Base-by-base conservation (phyloP, 306 rosid genomes). In the Gastrolobium villosum region DNA sequence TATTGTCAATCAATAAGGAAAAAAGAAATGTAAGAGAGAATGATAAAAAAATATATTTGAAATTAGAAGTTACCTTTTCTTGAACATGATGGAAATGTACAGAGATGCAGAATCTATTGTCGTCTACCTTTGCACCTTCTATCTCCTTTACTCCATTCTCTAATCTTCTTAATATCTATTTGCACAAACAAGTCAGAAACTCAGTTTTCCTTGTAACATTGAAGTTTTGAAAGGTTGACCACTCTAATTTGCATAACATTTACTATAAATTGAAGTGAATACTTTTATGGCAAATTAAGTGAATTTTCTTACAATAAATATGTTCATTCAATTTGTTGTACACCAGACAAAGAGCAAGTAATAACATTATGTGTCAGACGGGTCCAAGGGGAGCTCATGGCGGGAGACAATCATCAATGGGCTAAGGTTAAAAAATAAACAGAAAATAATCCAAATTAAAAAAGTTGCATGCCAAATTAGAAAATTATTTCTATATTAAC, bases 71-170 rank as follows among this genome's bases (percentile, higher is more conserved):
- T 82, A 92, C 99, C 98, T 88, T 74, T 57, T 89, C 83, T 20
- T 68, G 83, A 73, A 92, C 99, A 36, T 82, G 95, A 5, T 97
- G 78, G 59, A 79, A 92, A 82, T 95, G 99, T 6, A 95, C 97
- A 44, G 98, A 92, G 66, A 92, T 20, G 68, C 99, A 92, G 78
- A 92, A 95, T 49, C 88, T 78, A 10, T 95, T 95, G 70, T 95
- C 96, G 83, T 95, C 99, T 35, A 95, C 36, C 74, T 54, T 86
- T 39, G 95, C 94, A 65, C 99, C 99, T 81, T 88, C 61, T 30
- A 95, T 84, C 44, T 40, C 77, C 70, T 45, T 75, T 6, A 78
- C 81, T 79, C 65, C 83, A 61, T 86, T 85, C 82, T 89, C 86
- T 48, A 95, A 53, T 3, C 40, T 65, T 61, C 46, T 43, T 52